A percentile compares a stretch with the other conserved stretches of the same genome.
Evolutionary conservation across 192 early-diverging fungal species (phyloP).

Genomic region (Linnemannia elongata): DNA sequence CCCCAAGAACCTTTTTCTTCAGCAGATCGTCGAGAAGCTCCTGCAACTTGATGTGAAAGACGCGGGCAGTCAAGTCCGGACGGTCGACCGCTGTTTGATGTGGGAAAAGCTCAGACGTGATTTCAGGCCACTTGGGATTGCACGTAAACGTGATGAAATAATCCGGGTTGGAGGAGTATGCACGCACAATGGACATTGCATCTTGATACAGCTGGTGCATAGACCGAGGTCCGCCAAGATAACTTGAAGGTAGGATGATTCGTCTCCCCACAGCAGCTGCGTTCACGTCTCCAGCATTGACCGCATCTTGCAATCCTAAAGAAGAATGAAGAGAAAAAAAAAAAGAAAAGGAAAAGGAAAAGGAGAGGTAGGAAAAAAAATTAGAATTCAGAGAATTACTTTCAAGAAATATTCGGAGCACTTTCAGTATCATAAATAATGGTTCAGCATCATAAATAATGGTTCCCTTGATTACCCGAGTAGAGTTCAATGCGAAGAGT

Average conservation of each 20-base stretch:
- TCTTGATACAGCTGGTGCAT: conserved; percentile 54
- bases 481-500: not conserved
- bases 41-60: conserved; percentile 40
- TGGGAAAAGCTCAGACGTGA: too few species aligned
- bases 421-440: not conserved
- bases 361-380: too few species aligned
- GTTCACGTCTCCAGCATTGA: not conserved
- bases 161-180: conserved; percentile 6
- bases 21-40: conserved; percentile 19
- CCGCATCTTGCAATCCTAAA: not conserved
- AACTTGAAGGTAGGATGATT: conserved; percentile 34
- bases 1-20: conserved; percentile 23
- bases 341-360: too few species aligned
- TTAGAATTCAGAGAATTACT: not conserved
- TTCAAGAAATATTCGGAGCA: too few species aligned
- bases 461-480: not conserved
- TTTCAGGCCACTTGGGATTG: too few species aligned
- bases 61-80: too few species aligned
- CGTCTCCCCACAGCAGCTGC: not conserved
- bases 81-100: too few species aligned
- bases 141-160: conserved; percentile 41
- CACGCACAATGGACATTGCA: conserved; percentile 33
- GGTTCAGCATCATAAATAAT: too few species aligned
- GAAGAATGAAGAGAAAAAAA: too few species aligned
- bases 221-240: conserved; percentile 21